Evolutionary conservation across 2,329 filamentous ascomycete species (phyloP).

Genomic region (Fusarium sulawesiense): DNA sequence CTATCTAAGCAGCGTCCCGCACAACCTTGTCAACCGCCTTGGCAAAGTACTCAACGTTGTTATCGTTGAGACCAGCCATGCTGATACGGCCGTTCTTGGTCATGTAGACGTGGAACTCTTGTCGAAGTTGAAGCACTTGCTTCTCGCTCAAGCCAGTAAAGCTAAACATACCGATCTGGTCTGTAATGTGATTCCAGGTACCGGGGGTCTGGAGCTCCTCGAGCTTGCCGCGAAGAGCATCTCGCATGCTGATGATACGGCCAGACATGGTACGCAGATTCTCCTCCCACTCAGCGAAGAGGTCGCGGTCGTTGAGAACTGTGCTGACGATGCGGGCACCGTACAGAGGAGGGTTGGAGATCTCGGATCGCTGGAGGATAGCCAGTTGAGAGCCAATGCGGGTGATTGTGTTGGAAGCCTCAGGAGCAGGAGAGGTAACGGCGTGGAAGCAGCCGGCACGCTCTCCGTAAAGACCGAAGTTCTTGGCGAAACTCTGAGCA

Average conservation of each 20-base stretch:
- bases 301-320: constrained; percentile 81
- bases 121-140: constrained; percentile 77
- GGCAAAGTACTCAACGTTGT: constrained; percentile 94
- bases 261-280: constrained; percentile 95
- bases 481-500: constrained; percentile 96
- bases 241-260: constrained; percentile 92
- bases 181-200: constrained; percentile 95
- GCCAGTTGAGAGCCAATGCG: constrained; percentile 89
- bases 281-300: constrained; percentile 93
- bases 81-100: constrained; percentile 98
- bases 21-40: constrained; percentile 90
- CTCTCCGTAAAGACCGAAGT: constrained; percentile 97
- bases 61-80: constrained; percentile 96
- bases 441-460: constrained; percentile 97
- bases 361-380: constrained; percentile 95
- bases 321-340: constrained; percentile 88
- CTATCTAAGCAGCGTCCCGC: constrained; percentile 43
- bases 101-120: constrained; percentile 84
- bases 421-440: constrained; percentile 77
- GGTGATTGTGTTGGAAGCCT: constrained; percentile 69
- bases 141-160: constrained; percentile 84
- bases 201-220: constrained; percentile 89
- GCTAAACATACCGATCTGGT: constrained; percentile 99
- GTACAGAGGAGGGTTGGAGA: constrained; percentile 95
- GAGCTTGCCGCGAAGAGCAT: constrained; percentile 79